phyloP scores from a whole-genome alignment of 352 stramenopile species.

The Ophiocytium majus region DNA sequence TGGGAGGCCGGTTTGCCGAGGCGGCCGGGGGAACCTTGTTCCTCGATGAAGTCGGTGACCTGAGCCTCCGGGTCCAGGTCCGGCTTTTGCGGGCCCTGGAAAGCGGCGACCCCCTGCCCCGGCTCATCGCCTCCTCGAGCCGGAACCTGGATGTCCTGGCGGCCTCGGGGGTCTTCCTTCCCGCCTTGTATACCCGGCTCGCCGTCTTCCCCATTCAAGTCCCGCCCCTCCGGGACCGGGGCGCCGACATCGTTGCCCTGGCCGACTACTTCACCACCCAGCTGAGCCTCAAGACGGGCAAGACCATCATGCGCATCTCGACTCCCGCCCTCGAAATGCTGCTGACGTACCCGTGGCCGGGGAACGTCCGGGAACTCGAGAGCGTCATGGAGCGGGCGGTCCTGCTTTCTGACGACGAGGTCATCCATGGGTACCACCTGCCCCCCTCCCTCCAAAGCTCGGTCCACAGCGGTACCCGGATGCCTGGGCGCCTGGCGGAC shows the following conservation, averaged over 20 bases:
- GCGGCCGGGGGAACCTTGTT: background rate
- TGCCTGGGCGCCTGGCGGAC: no score
- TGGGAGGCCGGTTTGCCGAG: background rate
- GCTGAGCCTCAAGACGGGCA: background rate
- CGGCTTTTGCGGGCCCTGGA: background rate
- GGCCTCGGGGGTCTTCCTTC: background rate
- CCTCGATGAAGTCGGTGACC: slow-evolving; percentile 8
- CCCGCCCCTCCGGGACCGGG: background rate
- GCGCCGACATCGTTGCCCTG: background rate
- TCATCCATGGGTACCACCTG: background rate
- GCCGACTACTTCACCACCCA: background rate
- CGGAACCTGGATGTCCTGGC: background rate
- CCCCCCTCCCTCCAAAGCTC: slow-evolving; percentile 1
- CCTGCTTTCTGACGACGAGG: background rate
- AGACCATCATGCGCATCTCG: slow-evolving; percentile 7
- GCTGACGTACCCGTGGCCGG: background rate
- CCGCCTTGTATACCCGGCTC: background rate
- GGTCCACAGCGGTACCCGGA: no score
- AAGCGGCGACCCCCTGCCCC: background rate
- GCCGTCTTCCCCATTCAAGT: background rate
- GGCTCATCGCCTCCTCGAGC: background rate
- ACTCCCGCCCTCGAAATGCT: background rate
- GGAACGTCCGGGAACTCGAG: slow-evolving; percentile 7
- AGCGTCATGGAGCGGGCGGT: background rate
- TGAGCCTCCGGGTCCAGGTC: background rate